Evolutionary conservation across 306 rosid genomes (phyloP).

Genomic region (Malus sieversii): DNA sequence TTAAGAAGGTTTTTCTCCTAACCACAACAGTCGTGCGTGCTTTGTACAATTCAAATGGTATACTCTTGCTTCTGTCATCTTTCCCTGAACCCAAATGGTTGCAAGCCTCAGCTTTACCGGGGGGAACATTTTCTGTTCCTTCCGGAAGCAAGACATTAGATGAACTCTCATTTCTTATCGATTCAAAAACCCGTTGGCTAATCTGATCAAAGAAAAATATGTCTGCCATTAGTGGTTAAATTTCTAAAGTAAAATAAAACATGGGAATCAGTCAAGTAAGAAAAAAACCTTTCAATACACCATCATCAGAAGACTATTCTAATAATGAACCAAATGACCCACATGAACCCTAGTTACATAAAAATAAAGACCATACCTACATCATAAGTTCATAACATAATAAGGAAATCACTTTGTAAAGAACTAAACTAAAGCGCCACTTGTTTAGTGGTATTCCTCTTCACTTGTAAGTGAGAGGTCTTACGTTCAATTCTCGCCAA

Average conservation of each 20-base stretch:
- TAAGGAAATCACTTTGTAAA: background rate
- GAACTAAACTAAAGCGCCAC: background rate
- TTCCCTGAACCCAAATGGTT: slow-evolving; percentile 23
- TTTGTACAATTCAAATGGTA: slow-evolving; percentile 82
- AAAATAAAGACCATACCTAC: background rate
- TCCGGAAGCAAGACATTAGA: slow-evolving; percentile 37
- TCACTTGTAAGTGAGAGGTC: too few relatives aligned
- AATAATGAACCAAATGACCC: background rate
- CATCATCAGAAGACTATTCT: background rate
- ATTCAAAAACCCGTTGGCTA: slow-evolving; percentile 71
- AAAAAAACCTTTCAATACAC: background rate
- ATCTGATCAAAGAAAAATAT: slow-evolving; percentile 51
- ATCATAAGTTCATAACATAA: background rate
- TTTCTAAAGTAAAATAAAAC: background rate
- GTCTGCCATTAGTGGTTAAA: slow-evolving; percentile 4
- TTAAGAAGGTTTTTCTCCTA: slow-evolving; percentile 53
- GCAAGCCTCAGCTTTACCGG: slow-evolving; percentile 24
- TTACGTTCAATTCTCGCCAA: too few relatives aligned
- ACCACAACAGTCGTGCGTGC: slow-evolving; percentile 64
- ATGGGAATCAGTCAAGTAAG: background rate
- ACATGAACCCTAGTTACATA: background rate
- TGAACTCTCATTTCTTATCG: slow-evolving; percentile 38
- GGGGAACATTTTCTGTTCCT: slow-evolving; percentile 14
- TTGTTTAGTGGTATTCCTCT: too few relatives aligned
- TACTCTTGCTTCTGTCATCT: slow-evolving; percentile 34